Base-by-base conservation (phyloP, 768 basidiomycete genomes). In the Punctularia strigosozonata region DNA sequence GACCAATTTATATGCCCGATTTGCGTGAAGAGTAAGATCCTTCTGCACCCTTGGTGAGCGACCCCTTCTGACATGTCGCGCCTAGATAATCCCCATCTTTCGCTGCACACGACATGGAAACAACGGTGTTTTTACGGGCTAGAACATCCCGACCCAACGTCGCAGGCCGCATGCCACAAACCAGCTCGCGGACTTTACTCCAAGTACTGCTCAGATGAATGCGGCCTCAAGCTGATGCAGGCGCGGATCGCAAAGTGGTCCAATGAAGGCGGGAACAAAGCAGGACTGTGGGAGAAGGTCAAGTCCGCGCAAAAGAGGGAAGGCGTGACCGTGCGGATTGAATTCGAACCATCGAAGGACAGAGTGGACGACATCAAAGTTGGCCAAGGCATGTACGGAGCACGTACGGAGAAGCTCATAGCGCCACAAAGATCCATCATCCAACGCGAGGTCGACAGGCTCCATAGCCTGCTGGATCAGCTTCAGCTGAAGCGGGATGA, bases 131-230 rank as follows among this genome's bases (percentile, higher is more conserved):
- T 78, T n/a, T 71, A 69, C 39, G 85, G 85, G 13, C 62, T 80
- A 17, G 65, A 72, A 26, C 75, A 84, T 41, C 61, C 70, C 3
- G 63, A 77, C 48, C 79, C 82, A 3, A 61, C 59, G 6, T 82
- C 78, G 4, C 52, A 73, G 1, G 69, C 72, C 41, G 75, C 79
- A 2, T 94, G 89, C 51, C 82, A 82, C 53, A 80, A 77, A 44
- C 80, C 89, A 7, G 76, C 82, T 5, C 80, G 84, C 13, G 80
- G 83, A 18, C 72, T 72, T 2, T 80, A 89, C 50, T 91, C 88
- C 18, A 92, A 92, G 55, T 94, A 89, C 54, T 94, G 89, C 56
- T 89, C 86, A 12, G 81, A 87, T 38, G 84, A 82, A 44, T 94
- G 89, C 46, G 89, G 89, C 10, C 61, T 84, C 44, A 73, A 71